Conservation (phyloP, 2,329 filamentous ascomycete genomes). For the Claviceps paspali region DNA sequence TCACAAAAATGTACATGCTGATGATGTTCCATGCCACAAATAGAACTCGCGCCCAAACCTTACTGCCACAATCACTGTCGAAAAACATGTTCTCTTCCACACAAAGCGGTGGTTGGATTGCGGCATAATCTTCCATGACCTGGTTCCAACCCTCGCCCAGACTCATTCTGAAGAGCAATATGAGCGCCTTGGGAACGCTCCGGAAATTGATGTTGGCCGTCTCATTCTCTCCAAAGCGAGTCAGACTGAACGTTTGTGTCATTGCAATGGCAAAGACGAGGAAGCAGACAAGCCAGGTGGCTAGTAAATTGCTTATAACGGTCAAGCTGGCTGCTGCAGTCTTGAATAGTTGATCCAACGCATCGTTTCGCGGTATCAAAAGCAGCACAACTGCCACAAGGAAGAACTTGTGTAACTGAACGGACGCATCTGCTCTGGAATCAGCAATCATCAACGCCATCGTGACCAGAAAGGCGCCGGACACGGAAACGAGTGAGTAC, state of each 20-base stretch:
- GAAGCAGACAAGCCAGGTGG: constrained; percentile 96
- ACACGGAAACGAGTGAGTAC: constrained; percentile 67
- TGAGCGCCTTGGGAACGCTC: constrained; percentile 83
- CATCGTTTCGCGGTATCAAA: constrained; percentile 90
- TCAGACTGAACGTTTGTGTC: constrained; percentile 90
- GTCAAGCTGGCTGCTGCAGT: constrained; percentile 88
- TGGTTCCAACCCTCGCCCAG: constrained; percentile 93
- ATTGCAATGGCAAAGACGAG: constrained; percentile 91
- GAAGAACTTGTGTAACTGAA: constrained; percentile 84
- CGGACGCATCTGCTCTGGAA: constrained; percentile 44
- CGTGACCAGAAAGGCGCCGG: constrained; percentile 62
- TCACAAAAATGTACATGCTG: constrained; percentile 99
- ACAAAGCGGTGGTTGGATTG: constrained; percentile 65
- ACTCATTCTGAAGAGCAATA: constrained; percentile 85
- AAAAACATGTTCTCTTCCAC: constrained; percentile 60
- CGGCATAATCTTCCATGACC: constrained; percentile 90
- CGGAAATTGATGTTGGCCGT: constrained; percentile 78
- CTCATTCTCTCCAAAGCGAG: constrained; percentile 63
- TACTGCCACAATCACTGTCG: constrained; percentile 82
- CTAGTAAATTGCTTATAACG: constrained; percentile 78
- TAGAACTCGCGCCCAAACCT: constrained; percentile 70
- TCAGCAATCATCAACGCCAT: constrained; percentile 59
- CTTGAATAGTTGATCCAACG: constrained; percentile 95
- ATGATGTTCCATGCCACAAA: constrained; percentile 98
- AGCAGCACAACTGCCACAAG: constrained; percentile 79